Conservation (phyloP, 768 basidiomycete species). For the Russula olivacea region DNA sequence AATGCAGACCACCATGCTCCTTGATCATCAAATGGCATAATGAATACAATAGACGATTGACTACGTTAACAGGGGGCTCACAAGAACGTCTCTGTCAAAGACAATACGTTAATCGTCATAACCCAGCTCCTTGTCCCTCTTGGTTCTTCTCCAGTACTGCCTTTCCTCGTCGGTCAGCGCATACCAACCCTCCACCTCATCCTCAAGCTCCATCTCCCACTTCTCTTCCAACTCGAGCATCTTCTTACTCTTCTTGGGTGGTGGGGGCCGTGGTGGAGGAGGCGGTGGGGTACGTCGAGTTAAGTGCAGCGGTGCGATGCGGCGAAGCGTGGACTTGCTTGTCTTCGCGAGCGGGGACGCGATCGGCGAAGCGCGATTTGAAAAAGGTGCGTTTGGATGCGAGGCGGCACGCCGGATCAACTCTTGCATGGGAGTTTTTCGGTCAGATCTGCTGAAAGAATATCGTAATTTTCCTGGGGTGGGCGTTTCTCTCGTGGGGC, state of each 20-base stretch:
- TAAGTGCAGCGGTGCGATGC: slow-evolving; percentile 71
- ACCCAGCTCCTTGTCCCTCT: slow-evolving; percentile 58
- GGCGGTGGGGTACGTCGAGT: slow-evolving; percentile 71
- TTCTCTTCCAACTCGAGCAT: slow-evolving; percentile 68
- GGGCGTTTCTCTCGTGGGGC: slow-evolving; percentile 5
- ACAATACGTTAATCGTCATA: slow-evolving; percentile 29
- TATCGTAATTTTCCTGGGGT: slow-evolving; percentile 9
- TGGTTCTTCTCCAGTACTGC: slow-evolving; percentile 46
- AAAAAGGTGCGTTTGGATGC: slow-evolving; percentile 56
- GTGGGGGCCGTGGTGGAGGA: slow-evolving; percentile 61
- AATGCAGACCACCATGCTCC: neutral
- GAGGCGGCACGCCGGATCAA: slow-evolving; percentile 69
- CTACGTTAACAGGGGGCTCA: neutral
- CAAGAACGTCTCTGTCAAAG: neutral
- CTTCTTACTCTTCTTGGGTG: slow-evolving; percentile 76
- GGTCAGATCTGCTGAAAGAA: slow-evolving; percentile 27
- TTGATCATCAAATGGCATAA: neutral
- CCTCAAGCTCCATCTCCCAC: slow-evolving; percentile 75
- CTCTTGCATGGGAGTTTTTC: slow-evolving; percentile 63
- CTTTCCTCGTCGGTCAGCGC: slow-evolving; percentile 34
- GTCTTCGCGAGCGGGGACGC: slow-evolving; percentile 66
- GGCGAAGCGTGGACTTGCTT: slow-evolving; percentile 53
- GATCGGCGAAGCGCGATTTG: slow-evolving; percentile 32
- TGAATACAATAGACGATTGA: neutral
- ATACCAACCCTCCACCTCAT: slow-evolving; percentile 60